Evolutionary conservation across 75 land plant species (phyloP).

Genomic region (Larix kaempferi): DNA sequence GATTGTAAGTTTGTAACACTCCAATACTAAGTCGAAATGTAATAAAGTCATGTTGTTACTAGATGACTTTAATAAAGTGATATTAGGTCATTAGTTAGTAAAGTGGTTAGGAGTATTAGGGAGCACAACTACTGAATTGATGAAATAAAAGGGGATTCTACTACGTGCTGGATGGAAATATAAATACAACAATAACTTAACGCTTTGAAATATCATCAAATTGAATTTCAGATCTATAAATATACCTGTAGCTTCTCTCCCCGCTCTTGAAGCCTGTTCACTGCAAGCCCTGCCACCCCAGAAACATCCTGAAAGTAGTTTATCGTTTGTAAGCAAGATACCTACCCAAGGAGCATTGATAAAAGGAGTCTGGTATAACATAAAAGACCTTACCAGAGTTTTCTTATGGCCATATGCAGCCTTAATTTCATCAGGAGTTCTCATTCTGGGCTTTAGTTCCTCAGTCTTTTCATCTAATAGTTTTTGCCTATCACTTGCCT

Average conservation of each 20-base stretch:
- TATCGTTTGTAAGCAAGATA: neutral
- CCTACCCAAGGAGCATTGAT: neutral
- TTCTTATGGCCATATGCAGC: slow-evolving; percentile 67
- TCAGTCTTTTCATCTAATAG: slow-evolving; percentile 57
- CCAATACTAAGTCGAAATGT: no score
- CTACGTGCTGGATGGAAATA: no score
- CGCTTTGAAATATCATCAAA: neutral
- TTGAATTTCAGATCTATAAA: neutral
- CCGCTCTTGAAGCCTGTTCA: slow-evolving; percentile 76
- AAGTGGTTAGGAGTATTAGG: no score
- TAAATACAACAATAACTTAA: neutral
- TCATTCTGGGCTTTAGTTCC: slow-evolving; percentile 50
- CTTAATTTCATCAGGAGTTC: slow-evolving; percentile 80
- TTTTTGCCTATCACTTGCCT: slow-evolving; percentile 48
- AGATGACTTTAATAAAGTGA: no score
- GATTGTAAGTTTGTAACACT: no score
- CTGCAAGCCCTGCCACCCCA: slow-evolving; percentile 69
- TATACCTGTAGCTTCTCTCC: slow-evolving; percentile 87
- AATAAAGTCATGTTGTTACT: no score
- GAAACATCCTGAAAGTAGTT: slow-evolving; percentile 60
- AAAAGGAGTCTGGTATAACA: neutral
- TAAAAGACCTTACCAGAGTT: slow-evolving; percentile 34
- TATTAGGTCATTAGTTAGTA: no score
- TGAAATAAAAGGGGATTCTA: no score
- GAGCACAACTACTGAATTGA: no score